Evolutionary conservation across 768 basidiomycete genomes (phyloP).

Genomic region (Mycena sanguinolenta): DNA sequence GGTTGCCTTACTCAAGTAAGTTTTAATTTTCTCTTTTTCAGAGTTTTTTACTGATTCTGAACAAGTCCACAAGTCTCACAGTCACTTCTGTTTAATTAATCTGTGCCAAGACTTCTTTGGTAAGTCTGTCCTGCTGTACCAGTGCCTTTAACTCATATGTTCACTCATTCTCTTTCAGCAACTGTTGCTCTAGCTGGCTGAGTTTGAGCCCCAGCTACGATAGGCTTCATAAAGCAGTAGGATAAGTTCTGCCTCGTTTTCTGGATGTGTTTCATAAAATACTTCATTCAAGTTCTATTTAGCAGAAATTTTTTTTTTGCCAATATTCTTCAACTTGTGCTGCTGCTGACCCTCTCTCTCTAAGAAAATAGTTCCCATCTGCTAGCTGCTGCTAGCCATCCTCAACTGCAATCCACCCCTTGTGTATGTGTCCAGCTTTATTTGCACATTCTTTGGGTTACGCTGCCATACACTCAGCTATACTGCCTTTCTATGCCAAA

Average conservation of each 20-base stretch:
- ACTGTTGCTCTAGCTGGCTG: not conserved
- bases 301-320: not conserved
- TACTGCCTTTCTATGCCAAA: too few species aligned
- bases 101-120: slow-evolving; percentile 3
- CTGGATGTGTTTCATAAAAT: too few species aligned
- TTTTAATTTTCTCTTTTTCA: not conserved
- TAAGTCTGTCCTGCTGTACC: not conserved
- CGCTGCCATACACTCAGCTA: too few species aligned
- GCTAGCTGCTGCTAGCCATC: slow-evolving; percentile 1
- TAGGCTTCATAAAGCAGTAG: not conserved
- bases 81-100: slow-evolving; percentile 13
- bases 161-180: not conserved
- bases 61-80: not conserved
- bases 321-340: slow-evolving; percentile 12
- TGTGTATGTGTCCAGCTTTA: slow-evolving; percentile 10
- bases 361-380: slow-evolving; percentile 15
- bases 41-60: slow-evolving; percentile 12
- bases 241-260: not conserved
- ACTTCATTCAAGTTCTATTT: too few species aligned
- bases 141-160: slow-evolving; percentile 6
- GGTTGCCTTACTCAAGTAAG: not conserved
- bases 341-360: not conserved
- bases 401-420: slow-evolving; percentile 3
- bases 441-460: slow-evolving; percentile 5
- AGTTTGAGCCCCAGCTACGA: slow-evolving; percentile 5